Evolutionary conservation across 805 yeast species (phyloP).

Genomic region (Saccharomycodes ludwigii): DNA sequence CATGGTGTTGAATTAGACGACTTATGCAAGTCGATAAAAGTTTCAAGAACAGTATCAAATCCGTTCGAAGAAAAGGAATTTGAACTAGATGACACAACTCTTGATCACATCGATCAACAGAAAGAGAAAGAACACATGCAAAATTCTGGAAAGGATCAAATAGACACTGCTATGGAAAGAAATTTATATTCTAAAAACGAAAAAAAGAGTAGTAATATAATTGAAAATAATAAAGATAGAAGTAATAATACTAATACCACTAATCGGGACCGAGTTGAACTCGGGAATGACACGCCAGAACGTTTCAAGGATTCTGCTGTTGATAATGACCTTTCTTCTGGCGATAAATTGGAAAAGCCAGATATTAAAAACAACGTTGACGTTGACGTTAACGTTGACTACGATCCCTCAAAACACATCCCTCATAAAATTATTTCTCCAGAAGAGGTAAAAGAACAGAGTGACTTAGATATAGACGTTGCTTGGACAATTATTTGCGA

Average conservation of each 20-base stretch:
- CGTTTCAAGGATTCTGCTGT: not conserved
- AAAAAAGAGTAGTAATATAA: conserved; percentile 9
- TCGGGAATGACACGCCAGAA: conserved; percentile 3
- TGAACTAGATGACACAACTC: conserved; percentile 7
- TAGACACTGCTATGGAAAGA: conserved; percentile 2
- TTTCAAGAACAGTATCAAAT: conserved; percentile 37
- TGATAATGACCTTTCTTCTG: not conserved
- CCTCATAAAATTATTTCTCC: conserved; percentile 17
- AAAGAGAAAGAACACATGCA: conserved; percentile 5
- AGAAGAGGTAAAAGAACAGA: conserved; percentile 23
- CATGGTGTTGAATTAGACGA: conserved; percentile 76
- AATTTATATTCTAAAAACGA: conserved; percentile 4
- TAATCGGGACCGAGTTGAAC: conserved; percentile 5
- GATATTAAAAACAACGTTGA: too few species aligned
- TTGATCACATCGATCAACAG: conserved; percentile 6
- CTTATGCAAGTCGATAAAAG: conserved; percentile 49
- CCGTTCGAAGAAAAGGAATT: conserved; percentile 25
- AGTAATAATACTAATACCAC: conserved; percentile 2
- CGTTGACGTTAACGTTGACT: too few species aligned
- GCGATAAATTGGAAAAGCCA: not conserved
- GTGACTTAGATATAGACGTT: conserved; percentile 51
- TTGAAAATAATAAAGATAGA: conserved; percentile 3
- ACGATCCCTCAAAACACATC: conserved; percentile 1
- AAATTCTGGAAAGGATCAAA: too few species aligned
- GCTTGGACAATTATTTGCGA: conserved; percentile 95